phyloP scores from a whole-genome alignment of 2,329 filamentous ascomycete genomes.

The Didymella sp. region DNA sequence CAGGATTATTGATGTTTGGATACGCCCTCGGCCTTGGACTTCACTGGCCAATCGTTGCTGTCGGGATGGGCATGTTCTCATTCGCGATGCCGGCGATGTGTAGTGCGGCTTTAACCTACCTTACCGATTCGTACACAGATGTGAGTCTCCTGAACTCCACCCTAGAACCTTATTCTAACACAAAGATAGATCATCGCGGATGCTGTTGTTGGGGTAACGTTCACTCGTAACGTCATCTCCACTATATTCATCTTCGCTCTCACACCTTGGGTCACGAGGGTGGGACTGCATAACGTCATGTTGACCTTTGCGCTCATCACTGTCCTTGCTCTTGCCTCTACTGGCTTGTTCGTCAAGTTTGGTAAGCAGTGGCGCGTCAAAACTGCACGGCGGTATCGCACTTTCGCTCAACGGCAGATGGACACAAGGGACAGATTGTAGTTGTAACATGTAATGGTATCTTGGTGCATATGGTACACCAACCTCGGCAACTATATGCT shows the following conservation, averaged over 20 bases:
- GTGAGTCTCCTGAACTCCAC: background rate
- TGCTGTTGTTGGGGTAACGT: conserved; percentile 54
- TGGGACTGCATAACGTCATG: conserved; percentile 19
- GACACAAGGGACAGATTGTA: conserved; percentile 11
- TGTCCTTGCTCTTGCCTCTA: conserved; percentile 8
- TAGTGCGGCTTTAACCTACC: conserved; percentile 48
- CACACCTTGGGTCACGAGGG: conserved; percentile 49
- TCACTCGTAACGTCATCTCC: conserved; percentile 55
- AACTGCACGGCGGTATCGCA: conserved; percentile 5
- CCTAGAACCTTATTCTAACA: background rate
- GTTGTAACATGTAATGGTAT: background rate
- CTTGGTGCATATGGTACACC: too few relatives aligned
- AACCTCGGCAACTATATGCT: too few relatives aligned
- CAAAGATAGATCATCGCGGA: conserved; percentile 52
- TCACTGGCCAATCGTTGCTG: conserved; percentile 19
- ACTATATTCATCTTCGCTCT: conserved; percentile 58
- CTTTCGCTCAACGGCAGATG: conserved; percentile 9
- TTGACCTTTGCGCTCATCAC: conserved; percentile 20
- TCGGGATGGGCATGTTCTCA: conserved; percentile 17
- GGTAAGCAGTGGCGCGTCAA: conserved; percentile 14
- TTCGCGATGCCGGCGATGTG: conserved; percentile 20
- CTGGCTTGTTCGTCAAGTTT: conserved; percentile 14
- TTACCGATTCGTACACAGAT: conserved; percentile 44
- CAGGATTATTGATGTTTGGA: conserved; percentile 15
- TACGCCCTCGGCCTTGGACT: conserved; percentile 16